Conservation (phyloP, 331 rosid species). For the Pyrus hybrid region DNA sequence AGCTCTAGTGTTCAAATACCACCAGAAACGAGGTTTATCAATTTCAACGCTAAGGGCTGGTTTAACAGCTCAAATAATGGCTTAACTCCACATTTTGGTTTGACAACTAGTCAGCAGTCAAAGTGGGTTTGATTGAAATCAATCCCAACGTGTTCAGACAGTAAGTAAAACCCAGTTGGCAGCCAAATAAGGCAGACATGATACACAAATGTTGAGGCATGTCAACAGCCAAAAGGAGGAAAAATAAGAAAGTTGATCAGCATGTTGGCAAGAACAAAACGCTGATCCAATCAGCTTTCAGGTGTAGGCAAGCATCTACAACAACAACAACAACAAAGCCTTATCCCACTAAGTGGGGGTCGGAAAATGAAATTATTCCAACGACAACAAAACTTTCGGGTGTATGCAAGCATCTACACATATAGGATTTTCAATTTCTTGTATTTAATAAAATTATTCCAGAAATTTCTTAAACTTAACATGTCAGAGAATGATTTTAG, state of each 20-base stretch:
- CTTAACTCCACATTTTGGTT: neutral
- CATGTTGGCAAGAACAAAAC: neutral
- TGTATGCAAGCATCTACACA: neutral
- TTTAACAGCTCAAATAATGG: neutral
- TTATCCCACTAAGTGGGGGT: too few species aligned
- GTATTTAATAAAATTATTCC: neutral
- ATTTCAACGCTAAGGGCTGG: neutral
- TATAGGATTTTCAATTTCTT: neutral
- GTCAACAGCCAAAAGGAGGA: neutral
- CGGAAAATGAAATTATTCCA: too few species aligned
- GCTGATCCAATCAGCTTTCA: neutral
- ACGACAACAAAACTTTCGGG: neutral
- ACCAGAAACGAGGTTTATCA: neutral
- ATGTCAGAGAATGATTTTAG: neutral
- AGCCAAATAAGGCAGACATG: neutral
- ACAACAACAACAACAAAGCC: neutral
- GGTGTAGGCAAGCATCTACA: neutral
- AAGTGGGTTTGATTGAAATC: neutral
- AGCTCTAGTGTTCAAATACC: neutral
- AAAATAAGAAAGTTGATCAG: neutral
- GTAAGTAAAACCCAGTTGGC: neutral
- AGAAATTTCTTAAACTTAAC: neutral
- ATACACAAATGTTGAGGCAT: neutral
- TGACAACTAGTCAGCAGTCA: neutral
- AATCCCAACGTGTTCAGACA: neutral